A percentile compares a stretch with the other conserved stretches of the same genome.
phyloP scores from a whole-genome alignment of 495 filamentous ascomycete species.

The Pyronema omphalodes region DNA sequence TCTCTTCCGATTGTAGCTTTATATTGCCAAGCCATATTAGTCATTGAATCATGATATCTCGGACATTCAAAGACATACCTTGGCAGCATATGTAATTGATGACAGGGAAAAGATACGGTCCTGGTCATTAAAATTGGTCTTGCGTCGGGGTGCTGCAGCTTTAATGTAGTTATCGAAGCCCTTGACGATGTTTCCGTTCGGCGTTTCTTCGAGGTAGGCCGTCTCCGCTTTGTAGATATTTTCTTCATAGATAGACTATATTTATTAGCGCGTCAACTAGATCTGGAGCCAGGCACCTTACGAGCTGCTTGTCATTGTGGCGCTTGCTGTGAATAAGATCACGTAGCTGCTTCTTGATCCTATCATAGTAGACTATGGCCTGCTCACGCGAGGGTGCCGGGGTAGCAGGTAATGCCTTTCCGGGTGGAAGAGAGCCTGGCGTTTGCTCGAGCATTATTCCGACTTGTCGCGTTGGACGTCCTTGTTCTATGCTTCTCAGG shows the following conservation, averaged over 20 bases:
- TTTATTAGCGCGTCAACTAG: neutral
- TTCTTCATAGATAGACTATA: constrained; percentile 51
- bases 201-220: constrained; percentile 78
- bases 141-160: constrained; percentile 39
- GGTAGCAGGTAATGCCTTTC: constrained; percentile 1
- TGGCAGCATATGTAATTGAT: constrained; percentile 37
- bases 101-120: constrained; percentile 42
- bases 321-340: constrained; percentile 50
- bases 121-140: constrained; percentile 32
- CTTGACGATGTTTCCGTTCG: constrained; percentile 82
- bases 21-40: constrained; percentile 5
- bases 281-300: constrained; percentile 19
- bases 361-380: constrained; percentile 50
- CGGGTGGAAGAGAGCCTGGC: constrained; percentile 1
- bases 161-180: constrained; percentile 98
- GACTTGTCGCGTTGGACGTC: too few relatives aligned
- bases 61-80: constrained; percentile 9
- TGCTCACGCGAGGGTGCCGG: constrained; percentile 8
- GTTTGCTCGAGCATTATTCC: neutral
- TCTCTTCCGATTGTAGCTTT: constrained; percentile 15
- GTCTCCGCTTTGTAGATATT: constrained; percentile 68
- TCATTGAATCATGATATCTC: constrained; percentile 1
- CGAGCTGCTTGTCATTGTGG: constrained; percentile 47
- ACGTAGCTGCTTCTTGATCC: constrained; percentile 47
- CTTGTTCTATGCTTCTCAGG: neutral